Evolutionary conservation across 148 eudicot genomes (phyloP), one percentile per base, ranked within the genome.

Genomic region (Salicornia ramosissima): DNA sequence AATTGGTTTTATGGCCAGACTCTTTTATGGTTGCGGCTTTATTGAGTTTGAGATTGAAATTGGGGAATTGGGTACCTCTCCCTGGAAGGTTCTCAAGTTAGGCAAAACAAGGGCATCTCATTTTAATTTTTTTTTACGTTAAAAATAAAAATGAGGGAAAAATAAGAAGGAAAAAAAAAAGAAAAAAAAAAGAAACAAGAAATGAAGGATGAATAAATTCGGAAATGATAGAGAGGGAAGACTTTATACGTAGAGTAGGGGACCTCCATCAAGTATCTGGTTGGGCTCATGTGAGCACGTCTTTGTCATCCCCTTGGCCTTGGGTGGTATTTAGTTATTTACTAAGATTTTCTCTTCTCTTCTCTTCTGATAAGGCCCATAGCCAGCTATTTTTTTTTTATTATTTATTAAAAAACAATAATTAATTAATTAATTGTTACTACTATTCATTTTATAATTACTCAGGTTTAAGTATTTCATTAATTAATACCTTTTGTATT

Each of bases 221-320:
- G 25, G 61, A 57, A 57, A 21, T 39, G 49, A 39, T 0, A 63
- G 67, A 63, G 67, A 63, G 67, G 67, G 51, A 42, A 63, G 67
- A 63, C 67, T 63, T 63, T 63, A 63, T 63, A 42, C 50, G 65
- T 63, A 40, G 67, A 42, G 67, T 63, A 30, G 67, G 67, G 67
- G 67, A 63, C 67, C 67, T 40, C 31, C 50, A 63, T 39, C 67
- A 63, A 39, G 67, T 63, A 63, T 40, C 67, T 63, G 67, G 67
- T 63, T 63, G 67, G 67, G 67, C 67, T 63, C 67, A 63, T 63
- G 67, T 63, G 67, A 63, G 30, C 67, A 63, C 31, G 67, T 63
- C 67, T 15, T 4, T 63, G 50, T 63, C 67, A 63, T 63, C n/a
- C 67, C 29, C n/a, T 63, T 63, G 67, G 67, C 29, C n/a, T 63